Evolutionary conservation across 2,329 filamentous ascomycete genomes (phyloP).

Genomic region (Tolypocladium paradoxum): DNA sequence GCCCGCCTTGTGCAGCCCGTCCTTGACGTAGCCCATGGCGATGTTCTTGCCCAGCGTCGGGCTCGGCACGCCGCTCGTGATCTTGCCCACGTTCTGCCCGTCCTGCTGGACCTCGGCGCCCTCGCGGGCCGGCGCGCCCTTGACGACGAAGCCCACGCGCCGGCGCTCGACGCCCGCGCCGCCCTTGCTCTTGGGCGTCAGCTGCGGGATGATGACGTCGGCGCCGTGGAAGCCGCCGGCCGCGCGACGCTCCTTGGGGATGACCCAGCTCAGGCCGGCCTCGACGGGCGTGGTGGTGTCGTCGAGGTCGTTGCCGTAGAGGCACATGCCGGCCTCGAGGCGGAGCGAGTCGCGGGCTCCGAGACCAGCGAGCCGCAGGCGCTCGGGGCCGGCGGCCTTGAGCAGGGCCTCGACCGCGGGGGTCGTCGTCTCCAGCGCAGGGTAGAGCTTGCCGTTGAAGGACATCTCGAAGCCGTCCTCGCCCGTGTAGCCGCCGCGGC

Average conservation of each 20-base stretch:
- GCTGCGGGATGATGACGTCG: conserved; percentile 64
- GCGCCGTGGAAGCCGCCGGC: conserved; percentile 75
- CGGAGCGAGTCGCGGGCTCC: conserved; percentile 86
- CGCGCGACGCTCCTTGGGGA: conserved; percentile 63
- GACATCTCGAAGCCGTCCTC: conserved; percentile 98
- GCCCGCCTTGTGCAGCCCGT: conserved; percentile 72
- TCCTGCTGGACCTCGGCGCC: conserved; percentile 67
- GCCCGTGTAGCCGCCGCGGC: conserved; percentile 87
- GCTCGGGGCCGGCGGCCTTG: conserved; percentile 45
- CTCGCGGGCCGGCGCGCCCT: conserved; percentile 82
- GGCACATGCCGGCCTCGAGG: conserved; percentile 94
- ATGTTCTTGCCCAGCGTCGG: conserved; percentile 84
- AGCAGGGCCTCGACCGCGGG: conserved; percentile 60
- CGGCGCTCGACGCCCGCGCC: conserved; percentile 59
- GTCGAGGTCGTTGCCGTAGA: conserved; percentile 97
- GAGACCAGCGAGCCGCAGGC: conserved; percentile 71
- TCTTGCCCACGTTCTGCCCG: conserved; percentile 58
- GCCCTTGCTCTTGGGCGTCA: conserved; percentile 63
- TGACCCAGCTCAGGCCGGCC: conserved; percentile 60
- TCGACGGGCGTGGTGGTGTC: conserved; percentile 56
- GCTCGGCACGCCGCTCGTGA: conserved; percentile 86
- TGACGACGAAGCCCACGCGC: conserved; percentile 70
- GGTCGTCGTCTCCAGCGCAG: conserved; percentile 29
- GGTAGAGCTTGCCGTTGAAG: conserved; percentile 40
- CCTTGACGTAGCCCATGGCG: conserved; percentile 85